phyloP scores from a whole-genome alignment of 441 rosid genomes.

The Viola pubescens region DNA sequence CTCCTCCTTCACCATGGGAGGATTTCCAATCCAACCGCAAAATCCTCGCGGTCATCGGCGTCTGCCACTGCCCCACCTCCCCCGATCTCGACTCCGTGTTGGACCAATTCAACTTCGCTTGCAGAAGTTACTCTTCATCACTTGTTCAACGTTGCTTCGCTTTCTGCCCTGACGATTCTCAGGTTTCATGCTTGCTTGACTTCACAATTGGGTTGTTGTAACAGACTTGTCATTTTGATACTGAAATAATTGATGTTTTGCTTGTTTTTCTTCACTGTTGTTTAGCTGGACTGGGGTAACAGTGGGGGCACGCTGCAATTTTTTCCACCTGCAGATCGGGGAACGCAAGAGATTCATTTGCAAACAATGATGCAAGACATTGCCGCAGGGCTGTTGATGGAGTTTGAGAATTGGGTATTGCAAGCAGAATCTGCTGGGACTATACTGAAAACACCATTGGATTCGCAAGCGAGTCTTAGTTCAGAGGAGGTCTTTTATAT shows the following conservation, averaged over 20 bases:
- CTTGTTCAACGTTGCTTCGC: conserved; percentile 87
- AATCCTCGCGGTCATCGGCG: conserved; percentile 81
- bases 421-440: conserved; percentile 90
- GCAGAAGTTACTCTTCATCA: conserved; percentile 59
- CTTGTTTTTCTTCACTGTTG: neutral
- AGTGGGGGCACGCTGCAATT: conserved; percentile 53
- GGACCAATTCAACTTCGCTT: conserved; percentile 49
- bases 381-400: conserved; percentile 88
- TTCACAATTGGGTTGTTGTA: neutral
- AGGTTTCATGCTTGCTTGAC: conserved; percentile 28
- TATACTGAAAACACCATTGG: conserved; percentile 92
- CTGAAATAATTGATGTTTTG: conserved; percentile 9
- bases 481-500: conserved; percentile 87
- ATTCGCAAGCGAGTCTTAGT: conserved; percentile 95
- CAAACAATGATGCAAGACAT: conserved; percentile 98
- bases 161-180: conserved; percentile 75
- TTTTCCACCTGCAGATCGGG: conserved; percentile 86
- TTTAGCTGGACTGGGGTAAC: conserved; percentile 37
- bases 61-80: conserved; percentile 84
- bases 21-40: conserved; percentile 94
- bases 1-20: conserved; percentile 96
- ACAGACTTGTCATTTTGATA: neutral
- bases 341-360: conserved; percentile 77
- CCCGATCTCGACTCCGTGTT: conserved; percentile 68
- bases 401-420: conserved; percentile 91